These are phyloP conservation scores for Eimeria acervulina DNA, from an alignment of 169 alveolate genomes.

Conservation along the genomic window DNA sequence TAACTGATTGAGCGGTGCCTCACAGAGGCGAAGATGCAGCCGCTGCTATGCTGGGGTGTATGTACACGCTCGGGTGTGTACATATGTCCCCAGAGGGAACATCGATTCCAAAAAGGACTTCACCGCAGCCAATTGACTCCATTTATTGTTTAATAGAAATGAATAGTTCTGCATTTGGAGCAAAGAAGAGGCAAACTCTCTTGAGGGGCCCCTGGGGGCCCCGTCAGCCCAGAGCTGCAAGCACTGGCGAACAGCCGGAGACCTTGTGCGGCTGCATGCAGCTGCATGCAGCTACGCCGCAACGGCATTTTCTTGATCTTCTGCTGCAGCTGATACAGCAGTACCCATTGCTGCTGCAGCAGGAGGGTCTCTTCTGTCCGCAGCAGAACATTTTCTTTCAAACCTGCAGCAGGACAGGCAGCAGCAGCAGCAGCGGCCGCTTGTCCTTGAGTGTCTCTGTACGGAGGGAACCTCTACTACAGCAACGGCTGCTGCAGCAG, in stretches of 20 bases:
- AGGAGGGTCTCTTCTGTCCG: conserved; percentile 1
- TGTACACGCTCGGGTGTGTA: not conserved
- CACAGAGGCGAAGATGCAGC: not conserved
- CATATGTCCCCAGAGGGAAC: not conserved
- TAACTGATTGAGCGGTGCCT: not conserved
- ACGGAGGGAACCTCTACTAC: not conserved
- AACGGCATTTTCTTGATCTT: not conserved
- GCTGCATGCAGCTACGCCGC: conserved; percentile 18
- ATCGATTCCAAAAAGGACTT: not conserved
- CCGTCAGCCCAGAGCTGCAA: not conserved
- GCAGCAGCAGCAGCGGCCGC: not conserved
- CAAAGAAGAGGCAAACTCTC: not conserved
- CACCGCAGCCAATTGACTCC: not conserved
- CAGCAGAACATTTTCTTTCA: not conserved
- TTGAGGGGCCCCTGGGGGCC: conserved; percentile 27
- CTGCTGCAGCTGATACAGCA: conserved; percentile 11
- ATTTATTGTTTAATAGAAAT: not conserved
- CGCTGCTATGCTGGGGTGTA: not conserved
- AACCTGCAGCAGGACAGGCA: not conserved
- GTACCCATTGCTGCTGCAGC: conserved; percentile 41
- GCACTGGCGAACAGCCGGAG: not conserved
- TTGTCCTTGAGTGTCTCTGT: not conserved
- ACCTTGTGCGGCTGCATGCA: conserved; percentile 7
- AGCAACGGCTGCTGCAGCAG: conserved; percentile 29
- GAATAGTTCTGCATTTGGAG: not conserved